These are phyloP conservation scores for Hypoxylon perforatum DNA, from an alignment of 495 filamentous ascomycete species.

Conservation along the genomic window DNA sequence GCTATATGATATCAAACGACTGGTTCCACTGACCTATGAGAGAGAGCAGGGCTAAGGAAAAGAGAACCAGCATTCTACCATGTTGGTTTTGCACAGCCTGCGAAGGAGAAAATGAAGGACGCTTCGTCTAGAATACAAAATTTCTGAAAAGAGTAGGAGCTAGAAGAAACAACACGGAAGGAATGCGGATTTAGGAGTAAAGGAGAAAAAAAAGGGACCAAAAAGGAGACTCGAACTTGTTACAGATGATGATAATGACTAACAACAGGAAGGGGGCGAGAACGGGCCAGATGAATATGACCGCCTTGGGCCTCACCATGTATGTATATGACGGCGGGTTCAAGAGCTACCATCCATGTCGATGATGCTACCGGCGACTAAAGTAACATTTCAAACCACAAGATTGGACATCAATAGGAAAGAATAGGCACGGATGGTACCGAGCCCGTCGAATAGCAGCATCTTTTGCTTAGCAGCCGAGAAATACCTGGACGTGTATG, in stretches of 20 bases:
- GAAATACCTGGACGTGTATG: slow-evolving; percentile 3
- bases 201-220: slow-evolving; percentile 26
- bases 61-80: slow-evolving; percentile 56
- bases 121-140: slow-evolving; percentile 32
- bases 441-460: slow-evolving; percentile 22
- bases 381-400: slow-evolving; percentile 18
- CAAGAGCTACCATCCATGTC: slow-evolving; percentile 20
- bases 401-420: slow-evolving; percentile 21
- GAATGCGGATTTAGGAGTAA: slow-evolving; percentile 29
- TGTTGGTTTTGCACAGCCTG: slow-evolving; percentile 44
- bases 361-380: slow-evolving; percentile 32
- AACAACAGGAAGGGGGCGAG: slow-evolving; percentile 20
- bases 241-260: slow-evolving; percentile 26
- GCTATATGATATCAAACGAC: slow-evolving; percentile 39
- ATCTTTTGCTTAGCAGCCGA: slow-evolving; percentile 17
- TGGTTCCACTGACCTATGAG: slow-evolving; percentile 48
- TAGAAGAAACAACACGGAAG: slow-evolving; percentile 29
- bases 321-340: slow-evolving; percentile 17
- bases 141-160: slow-evolving; percentile 34
- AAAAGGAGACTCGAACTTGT: slow-evolving; percentile 26
- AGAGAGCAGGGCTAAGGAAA: slow-evolving; percentile 45
- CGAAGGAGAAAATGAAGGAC: slow-evolving; percentile 38
- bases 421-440: slow-evolving; percentile 24
- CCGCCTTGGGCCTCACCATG: slow-evolving; percentile 20
- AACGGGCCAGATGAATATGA: slow-evolving; percentile 30